phyloP scores from a whole-genome alignment of 2,329 filamentous ascomycete genomes.

The Xylariaceae sp. region DNA sequence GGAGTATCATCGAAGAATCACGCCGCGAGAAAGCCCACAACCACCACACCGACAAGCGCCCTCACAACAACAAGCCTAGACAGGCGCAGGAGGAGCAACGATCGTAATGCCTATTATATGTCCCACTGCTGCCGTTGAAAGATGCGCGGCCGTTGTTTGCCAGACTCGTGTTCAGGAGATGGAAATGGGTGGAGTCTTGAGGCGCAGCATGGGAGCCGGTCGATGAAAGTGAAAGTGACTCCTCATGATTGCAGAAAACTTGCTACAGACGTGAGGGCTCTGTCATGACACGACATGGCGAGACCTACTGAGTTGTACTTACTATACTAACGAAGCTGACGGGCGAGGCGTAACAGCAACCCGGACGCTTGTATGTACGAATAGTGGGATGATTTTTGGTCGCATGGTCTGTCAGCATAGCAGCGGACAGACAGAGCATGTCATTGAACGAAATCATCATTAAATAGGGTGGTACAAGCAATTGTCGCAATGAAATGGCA shows the following conservation, averaged over 20 bases:
- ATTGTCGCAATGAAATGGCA: slow-evolving; percentile 5
- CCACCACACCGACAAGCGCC: slow-evolving; percentile 34
- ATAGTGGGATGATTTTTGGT: slow-evolving; percentile 6
- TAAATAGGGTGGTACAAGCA: slow-evolving; percentile 4
- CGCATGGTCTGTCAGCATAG: slow-evolving; percentile 6
- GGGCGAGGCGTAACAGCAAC: slow-evolving; percentile 11
- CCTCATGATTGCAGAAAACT: not conserved
- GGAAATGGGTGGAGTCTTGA: not conserved
- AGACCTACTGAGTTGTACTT: slow-evolving; percentile 8
- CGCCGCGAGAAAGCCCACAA: slow-evolving; percentile 72
- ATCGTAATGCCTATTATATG: slow-evolving; percentile 20
- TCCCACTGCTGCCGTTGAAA: not conserved
- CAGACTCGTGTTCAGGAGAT: not conserved
- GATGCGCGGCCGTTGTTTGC: not conserved
- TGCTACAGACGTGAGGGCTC: not conserved
- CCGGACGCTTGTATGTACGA: slow-evolving; percentile 15
- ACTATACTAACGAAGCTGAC: slow-evolving; percentile 3
- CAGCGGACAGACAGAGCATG: not conserved
- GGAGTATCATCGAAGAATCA: slow-evolving; percentile 83
- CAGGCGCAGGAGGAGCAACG: slow-evolving; percentile 32
- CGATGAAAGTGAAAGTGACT: not conserved
- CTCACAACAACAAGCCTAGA: slow-evolving; percentile 29
- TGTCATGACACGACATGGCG: not conserved
- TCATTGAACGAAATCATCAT: slow-evolving; percentile 4
- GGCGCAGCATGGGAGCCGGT: not conserved